Base-by-base conservation (phyloP, 176 grass and related monocot genomes). In the Zea luxurians region DNA sequence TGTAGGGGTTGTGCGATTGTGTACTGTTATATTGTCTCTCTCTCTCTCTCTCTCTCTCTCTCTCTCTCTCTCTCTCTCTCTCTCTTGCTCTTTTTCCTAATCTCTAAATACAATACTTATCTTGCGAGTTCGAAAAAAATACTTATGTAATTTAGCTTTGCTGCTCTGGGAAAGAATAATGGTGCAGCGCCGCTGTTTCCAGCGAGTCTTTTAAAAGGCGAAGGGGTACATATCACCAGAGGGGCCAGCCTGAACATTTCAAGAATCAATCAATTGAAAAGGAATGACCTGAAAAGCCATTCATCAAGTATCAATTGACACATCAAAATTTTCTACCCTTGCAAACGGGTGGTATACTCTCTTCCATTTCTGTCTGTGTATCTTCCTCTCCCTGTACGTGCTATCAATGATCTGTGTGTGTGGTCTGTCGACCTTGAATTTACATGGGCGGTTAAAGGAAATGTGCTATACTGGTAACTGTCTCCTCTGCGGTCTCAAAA, bases 401-500 rank as follows among this genome's bases (percentile, higher is more conserved):
- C 50, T 37, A 78, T 71, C 37, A 37, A 5, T 46, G 54, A 37
- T 37, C 53, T 18, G 17, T 57, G 18, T 60, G 50, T 61, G 64
- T 50, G 13, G 47, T 88, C 41, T 75, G 0, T 20, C 10, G 46
- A 40, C 37, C 46, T 37, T 75, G 66, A 13, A 84, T 83, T 57
- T 70, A 57, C 86, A 53, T 16, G 66, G 12, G 66, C 4, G 8
- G 41, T 54, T 6, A 18, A 2, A 21, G n/a, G 37, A 2, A 47
- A 21, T 10, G 6, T 72, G 40, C 77, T 58, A 80, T 54, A 37
- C 49, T 21, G 84, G 48, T 18, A 74, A 49, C 10, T 80, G 78
- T 71, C 73, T 88, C 52, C 73, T 97, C 43, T 86, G 86, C 13
- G 79, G 34, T 16, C 76, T 73, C 54, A 91, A 41, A 41, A 89